Percentiles rank a stretch among this genome's conserved stretches.
These are phyloP conservation scores for Stagonosporopsis cucurbitacearum DNA, from an alignment of 2,329 filamentous ascomycete species.

Conservation along the genomic window DNA sequence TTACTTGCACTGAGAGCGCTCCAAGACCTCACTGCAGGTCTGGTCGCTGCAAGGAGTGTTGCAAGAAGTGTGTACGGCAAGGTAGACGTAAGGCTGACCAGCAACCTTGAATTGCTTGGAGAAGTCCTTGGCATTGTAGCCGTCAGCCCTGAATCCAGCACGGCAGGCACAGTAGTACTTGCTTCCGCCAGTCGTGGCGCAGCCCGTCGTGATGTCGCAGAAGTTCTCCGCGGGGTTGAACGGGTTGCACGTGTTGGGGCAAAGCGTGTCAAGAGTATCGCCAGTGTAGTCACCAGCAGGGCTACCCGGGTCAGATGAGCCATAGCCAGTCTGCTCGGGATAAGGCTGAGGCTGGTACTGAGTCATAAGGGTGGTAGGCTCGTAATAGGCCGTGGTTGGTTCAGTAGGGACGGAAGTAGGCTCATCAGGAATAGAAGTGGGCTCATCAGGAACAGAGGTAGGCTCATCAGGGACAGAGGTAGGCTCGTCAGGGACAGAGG, in stretches of 20 bases:
- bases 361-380: conserved; percentile 10
- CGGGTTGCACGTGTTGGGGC: conserved; percentile 34
- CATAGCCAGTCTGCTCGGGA: not conserved
- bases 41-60: conserved; percentile 32
- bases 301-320: conserved; percentile 7
- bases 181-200: conserved; percentile 30
- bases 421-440: not conserved
- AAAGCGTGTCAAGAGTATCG: conserved; percentile 26
- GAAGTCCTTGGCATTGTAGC: conserved; percentile 34
- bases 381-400: not conserved
- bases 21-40: conserved; percentile 32
- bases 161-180: conserved; percentile 41
- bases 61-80: conserved; percentile 27
- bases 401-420: not conserved
- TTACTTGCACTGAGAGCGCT: conserved; percentile 29
- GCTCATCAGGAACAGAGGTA: conserved; percentile 1
- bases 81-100: conserved; percentile 37
- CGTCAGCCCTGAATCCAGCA: conserved; percentile 32
- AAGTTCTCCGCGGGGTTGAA: conserved; percentile 32
- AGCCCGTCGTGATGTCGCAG: conserved; percentile 35
- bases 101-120: conserved; percentile 35
- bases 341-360: conserved; percentile 6
- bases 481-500: not conserved
- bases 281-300: conserved; percentile 26
- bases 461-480: not conserved